Evolutionary conservation across 2,329 filamentous ascomycete genomes (phyloP).

Genomic region (Talaromyces marneffei): DNA sequence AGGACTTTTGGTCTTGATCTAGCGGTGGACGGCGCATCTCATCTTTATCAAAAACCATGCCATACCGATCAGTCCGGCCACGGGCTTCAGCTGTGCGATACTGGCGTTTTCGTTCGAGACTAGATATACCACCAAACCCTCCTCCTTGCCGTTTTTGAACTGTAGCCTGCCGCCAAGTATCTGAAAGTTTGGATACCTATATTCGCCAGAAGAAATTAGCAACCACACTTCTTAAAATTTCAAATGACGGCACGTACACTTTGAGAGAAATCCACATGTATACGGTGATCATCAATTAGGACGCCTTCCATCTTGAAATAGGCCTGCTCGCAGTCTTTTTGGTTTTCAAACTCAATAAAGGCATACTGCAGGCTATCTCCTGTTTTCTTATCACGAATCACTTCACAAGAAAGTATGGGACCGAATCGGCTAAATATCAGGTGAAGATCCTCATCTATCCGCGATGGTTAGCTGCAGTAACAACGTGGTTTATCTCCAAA

Average conservation of each 20-base stretch:
- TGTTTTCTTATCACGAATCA: conserved; percentile 88
- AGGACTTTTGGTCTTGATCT: conserved; percentile 16
- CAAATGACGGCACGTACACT: conserved; percentile 56
- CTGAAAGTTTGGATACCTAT: conserved; percentile 68
- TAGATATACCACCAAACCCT: conserved; percentile 85
- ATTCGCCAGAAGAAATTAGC: conserved; percentile 18
- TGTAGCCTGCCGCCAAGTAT: conserved; percentile 79
- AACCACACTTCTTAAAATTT: conserved; percentile 6
- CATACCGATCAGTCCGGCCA: conserved; percentile 52
- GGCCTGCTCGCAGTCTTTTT: conserved; percentile 85
- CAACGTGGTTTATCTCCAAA: not conserved
- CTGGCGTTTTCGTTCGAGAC: conserved; percentile 83
- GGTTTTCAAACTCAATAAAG: conserved; percentile 94
- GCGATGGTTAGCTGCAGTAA: conserved; percentile 15
- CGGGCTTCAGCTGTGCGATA: conserved; percentile 65
- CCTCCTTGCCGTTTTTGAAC: conserved; percentile 72
- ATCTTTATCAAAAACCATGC: conserved; percentile 74
- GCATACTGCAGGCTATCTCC: conserved; percentile 95
- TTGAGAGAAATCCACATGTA: conserved; percentile 98
- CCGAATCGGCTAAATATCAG: conserved; percentile 97
- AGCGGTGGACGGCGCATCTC: conserved; percentile 51
- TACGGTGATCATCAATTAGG: conserved; percentile 91
- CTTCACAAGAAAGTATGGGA: conserved; percentile 89
- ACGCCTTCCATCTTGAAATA: conserved; percentile 99
- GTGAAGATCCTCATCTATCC: conserved; percentile 76